A percentile compares a stretch with the other conserved stretches of the same genome.
Evolutionary conservation across 805 yeast genomes (phyloP).

Genomic region (Wickerhamiella spandovensis): DNA sequence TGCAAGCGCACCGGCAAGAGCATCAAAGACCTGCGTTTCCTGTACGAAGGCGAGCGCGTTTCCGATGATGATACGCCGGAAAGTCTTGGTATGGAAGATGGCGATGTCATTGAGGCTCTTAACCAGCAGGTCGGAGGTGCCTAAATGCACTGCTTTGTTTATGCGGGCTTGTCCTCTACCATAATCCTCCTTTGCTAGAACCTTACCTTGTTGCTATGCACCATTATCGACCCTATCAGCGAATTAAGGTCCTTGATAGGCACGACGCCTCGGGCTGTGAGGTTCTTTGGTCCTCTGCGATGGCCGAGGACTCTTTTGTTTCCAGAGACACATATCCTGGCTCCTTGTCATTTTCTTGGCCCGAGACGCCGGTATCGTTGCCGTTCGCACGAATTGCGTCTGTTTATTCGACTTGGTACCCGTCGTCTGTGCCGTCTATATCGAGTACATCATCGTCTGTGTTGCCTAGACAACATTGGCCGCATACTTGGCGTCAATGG

Average conservation of each 20-base stretch:
- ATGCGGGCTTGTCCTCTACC: background rate
- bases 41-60: conserved; percentile 87
- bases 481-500: background rate
- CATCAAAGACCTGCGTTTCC: conserved; percentile 66
- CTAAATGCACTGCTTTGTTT: too few relatives aligned
- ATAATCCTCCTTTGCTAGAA: background rate
- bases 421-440: background rate
- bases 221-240: too few relatives aligned
- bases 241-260: too few relatives aligned
- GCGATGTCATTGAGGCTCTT: conserved; percentile 93
- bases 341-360: background rate
- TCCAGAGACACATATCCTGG: background rate
- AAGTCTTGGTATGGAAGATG: conserved; percentile 77
- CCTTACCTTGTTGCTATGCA: too few relatives aligned
- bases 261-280: too few relatives aligned
- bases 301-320: background rate
- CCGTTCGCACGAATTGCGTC: background rate
- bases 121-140: conserved; percentile 58
- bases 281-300: too few relatives aligned
- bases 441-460: background rate
- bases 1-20: conserved; percentile 96
- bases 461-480: background rate
- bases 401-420: background rate
- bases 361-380: background rate
- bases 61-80: conserved; percentile 85